These are phyloP conservation scores for Strigomonas culicis DNA, from an alignment of 208 protist genomes.

Conservation along the genomic window DNA sequence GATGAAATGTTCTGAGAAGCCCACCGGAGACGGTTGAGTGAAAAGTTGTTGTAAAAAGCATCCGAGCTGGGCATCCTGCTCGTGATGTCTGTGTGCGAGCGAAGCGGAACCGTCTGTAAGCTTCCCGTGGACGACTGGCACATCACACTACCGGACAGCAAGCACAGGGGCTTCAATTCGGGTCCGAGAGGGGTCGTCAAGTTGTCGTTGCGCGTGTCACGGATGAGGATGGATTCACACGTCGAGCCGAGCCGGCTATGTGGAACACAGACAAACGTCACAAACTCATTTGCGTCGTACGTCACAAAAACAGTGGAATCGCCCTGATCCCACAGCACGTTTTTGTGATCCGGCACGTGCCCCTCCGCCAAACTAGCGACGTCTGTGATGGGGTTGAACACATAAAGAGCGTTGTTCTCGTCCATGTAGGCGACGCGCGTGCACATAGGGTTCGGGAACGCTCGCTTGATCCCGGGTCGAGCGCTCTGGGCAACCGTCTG, in stretches of 20 bases:
- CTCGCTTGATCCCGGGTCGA: slow-evolving; percentile 56
- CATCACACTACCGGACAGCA: slow-evolving; percentile 77
- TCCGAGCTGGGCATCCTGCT: slow-evolving; percentile 47
- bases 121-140: slow-evolving; percentile 73
- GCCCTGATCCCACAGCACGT: slow-evolving; percentile 90
- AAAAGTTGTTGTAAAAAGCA: slow-evolving; percentile 90
- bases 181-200: slow-evolving; percentile 64
- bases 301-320: slow-evolving; percentile 90
- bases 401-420: slow-evolving; percentile 64
- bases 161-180: slow-evolving; percentile 67
- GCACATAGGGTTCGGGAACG: slow-evolving; percentile 87
- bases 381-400: slow-evolving; percentile 93
- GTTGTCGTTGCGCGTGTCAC: slow-evolving; percentile 54
- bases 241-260: slow-evolving; percentile 88
- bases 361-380: slow-evolving; percentile 67
- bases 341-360: slow-evolving; percentile 50
- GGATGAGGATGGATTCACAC: slow-evolving; percentile 70
- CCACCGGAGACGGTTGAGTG: slow-evolving; percentile 89
- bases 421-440: slow-evolving; percentile 92
- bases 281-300: slow-evolving; percentile 62
- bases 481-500: slow-evolving; percentile 83
- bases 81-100: slow-evolving; percentile 67
- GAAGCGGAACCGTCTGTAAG: slow-evolving; percentile 59
- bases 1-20: slow-evolving; percentile 87
- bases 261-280: slow-evolving; percentile 88